A percentile compares a stretch with the other conserved stretches of the same genome.
Evolutionary conservation across 208 protist species (phyloP).

Genomic region (Leishmania guyanensis): DNA sequence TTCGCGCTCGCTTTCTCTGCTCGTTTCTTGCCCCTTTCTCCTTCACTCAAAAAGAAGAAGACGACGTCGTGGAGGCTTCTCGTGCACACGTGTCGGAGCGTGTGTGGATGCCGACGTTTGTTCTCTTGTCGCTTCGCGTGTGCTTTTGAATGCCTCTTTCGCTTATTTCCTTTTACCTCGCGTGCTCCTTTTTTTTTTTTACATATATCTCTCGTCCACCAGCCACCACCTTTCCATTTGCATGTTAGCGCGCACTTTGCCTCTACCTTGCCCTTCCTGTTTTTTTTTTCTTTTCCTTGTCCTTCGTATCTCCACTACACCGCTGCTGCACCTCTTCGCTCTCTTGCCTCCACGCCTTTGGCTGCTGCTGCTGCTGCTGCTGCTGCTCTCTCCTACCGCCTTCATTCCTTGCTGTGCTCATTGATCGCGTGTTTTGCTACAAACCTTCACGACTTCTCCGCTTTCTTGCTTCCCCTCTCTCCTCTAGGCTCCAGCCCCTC

Average conservation of each 20-base stretch:
- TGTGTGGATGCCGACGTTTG: not conserved
- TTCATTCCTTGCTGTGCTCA: not conserved
- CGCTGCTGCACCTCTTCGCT: not conserved
- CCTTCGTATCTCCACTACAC: not conserved
- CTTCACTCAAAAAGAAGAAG: not conserved
- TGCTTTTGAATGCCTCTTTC: no score
- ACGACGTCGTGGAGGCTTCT: not conserved
- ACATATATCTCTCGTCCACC: no score
- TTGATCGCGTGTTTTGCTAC: not conserved
- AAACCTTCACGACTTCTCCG: not conserved
- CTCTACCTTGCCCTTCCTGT: not conserved
- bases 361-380: not conserved
- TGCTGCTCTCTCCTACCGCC: not conserved
- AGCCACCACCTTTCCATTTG: not conserved
- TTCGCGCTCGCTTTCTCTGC: no score
- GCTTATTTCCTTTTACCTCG: not conserved
- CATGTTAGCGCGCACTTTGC: not conserved
- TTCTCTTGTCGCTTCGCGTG: not conserved
- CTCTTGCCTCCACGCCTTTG: not conserved
- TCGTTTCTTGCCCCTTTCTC: no score
- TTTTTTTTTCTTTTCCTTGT: not conserved
- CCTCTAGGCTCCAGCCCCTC: not conserved
- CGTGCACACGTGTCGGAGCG: not conserved
- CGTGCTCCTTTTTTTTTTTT: not conserved
- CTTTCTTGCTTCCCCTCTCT: not conserved